Conservation (phyloP, 2,329 filamentous ascomycete genomes). For the Juglanconis sp. region DNA sequence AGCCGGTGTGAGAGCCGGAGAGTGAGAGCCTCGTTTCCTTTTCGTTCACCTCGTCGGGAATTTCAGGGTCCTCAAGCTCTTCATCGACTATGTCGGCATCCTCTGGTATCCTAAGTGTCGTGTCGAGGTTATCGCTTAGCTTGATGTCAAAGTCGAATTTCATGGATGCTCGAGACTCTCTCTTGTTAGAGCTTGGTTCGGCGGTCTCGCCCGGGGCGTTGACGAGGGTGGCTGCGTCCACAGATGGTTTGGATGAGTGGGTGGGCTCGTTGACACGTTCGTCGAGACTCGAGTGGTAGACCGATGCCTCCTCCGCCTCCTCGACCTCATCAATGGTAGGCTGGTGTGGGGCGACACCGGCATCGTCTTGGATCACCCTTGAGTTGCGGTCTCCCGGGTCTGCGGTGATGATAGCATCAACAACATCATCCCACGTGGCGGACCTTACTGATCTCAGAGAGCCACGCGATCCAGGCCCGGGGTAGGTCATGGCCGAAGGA, state of each 20-base stretch:
- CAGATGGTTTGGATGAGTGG: conserved; percentile 2
- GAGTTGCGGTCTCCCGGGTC: conserved; percentile 2
- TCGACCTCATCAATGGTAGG: conserved; percentile 1
- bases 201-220: background rate
- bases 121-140: background rate
- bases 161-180: background rate
- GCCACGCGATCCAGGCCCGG: background rate
- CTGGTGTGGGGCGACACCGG: background rate
- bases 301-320: background rate
- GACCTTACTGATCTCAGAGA: conserved; percentile 3
- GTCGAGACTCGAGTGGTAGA: background rate
- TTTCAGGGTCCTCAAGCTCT: background rate
- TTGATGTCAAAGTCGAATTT: conserved; percentile 3
- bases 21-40: background rate
- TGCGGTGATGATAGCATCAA: conserved; percentile 8
- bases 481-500: background rate
- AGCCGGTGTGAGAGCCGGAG: background rate
- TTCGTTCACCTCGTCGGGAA: background rate
- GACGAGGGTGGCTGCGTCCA: conserved; percentile 6
- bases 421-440: conserved; percentile 1
- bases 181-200: background rate
- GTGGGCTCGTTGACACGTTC: background rate
- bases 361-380: background rate
- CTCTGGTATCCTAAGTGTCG: background rate
- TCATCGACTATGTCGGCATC: background rate